Evolutionary conservation across 2,329 filamentous ascomycete species (phyloP).

Genomic region (Knoxdaviesia proteae): DNA sequence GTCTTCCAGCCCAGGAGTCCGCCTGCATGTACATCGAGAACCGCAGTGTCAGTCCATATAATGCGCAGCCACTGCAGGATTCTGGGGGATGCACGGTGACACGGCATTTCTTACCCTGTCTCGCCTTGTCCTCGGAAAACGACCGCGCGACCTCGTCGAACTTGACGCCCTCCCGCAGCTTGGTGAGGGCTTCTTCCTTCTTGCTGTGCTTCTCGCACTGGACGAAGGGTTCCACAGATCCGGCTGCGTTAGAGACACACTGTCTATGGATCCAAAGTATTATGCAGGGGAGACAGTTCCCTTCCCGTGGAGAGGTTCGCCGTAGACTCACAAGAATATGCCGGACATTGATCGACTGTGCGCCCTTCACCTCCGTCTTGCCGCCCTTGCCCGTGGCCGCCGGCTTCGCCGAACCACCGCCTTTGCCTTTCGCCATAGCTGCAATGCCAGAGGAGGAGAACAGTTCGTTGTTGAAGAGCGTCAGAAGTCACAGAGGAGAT

Average conservation of each 20-base stretch:
- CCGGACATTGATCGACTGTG: conserved; percentile 50
- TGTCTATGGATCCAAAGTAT: neutral
- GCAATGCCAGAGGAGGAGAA: neutral
- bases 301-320: too few relatives aligned
- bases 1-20: conserved; percentile 55
- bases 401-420: conserved; percentile 8
- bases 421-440: conserved; percentile 10
- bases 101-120: conserved; percentile 25
- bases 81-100: too few relatives aligned
- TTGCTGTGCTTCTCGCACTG: conserved; percentile 57
- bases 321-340: conserved; percentile 38
- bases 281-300: too few relatives aligned
- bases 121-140: conserved; percentile 59
- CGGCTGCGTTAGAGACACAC: neutral
- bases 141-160: conserved; percentile 57
- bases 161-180: conserved; percentile 43
- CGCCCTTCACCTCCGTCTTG: conserved; percentile 31
- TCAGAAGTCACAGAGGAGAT: too few relatives aligned
- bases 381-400: conserved; percentile 13
- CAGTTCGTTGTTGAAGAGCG: too few relatives aligned
- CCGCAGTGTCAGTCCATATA: too few relatives aligned
- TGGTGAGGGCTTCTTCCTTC: conserved; percentile 54
- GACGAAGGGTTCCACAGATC: neutral
- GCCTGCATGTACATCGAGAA: conserved; percentile 19
- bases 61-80: too few relatives aligned